Evolutionary conservation across 805 yeast genomes (phyloP).

Genomic region (Allodekkera sacchari): DNA sequence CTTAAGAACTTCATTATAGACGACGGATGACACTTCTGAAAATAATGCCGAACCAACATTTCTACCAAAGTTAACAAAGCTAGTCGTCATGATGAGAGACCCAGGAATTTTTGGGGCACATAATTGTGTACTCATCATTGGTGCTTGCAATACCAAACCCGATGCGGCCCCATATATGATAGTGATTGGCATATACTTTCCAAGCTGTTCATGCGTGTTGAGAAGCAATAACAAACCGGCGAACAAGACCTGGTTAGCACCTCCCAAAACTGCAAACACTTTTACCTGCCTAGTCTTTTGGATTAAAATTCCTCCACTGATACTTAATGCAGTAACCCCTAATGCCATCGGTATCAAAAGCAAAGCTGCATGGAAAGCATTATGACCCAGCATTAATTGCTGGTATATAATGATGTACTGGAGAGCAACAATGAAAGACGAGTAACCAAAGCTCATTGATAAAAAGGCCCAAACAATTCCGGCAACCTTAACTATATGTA

Average conservation of each 20-base stretch:
- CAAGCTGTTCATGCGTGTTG: neutral
- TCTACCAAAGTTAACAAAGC: conserved; percentile 4
- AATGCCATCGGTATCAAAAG: conserved; percentile 36
- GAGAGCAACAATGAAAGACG: conserved; percentile 23
- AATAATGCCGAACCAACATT: conserved; percentile 4
- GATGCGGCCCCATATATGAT: conserved; percentile 3
- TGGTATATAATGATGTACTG: conserved; percentile 38
- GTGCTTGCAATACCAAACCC: conserved; percentile 4
- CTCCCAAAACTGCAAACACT: neutral
- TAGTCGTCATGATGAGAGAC: conserved; percentile 3
- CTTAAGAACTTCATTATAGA: conserved; percentile 5
- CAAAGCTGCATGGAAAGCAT: conserved; percentile 38
- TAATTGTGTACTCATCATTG: conserved; percentile 2
- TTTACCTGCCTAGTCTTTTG: conserved; percentile 2
- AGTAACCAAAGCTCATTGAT: no score
- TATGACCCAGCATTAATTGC: conserved; percentile 35
- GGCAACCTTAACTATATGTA: no score
- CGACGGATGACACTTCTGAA: conserved; percentile 2
- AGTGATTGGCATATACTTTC: conserved; percentile 1
- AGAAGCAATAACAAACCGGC: conserved; percentile 1
- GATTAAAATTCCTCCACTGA: conserved; percentile 4
- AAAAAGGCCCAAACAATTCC: no score
- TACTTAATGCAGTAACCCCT: no score
- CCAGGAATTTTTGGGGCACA: conserved; percentile 5
- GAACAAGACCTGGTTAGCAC: neutral